Percentiles rank a stretch among this genome's conserved stretches.
Conservation (phyloP, 208 protist species). For the Acanthamoeba culbertsoni region DNA sequence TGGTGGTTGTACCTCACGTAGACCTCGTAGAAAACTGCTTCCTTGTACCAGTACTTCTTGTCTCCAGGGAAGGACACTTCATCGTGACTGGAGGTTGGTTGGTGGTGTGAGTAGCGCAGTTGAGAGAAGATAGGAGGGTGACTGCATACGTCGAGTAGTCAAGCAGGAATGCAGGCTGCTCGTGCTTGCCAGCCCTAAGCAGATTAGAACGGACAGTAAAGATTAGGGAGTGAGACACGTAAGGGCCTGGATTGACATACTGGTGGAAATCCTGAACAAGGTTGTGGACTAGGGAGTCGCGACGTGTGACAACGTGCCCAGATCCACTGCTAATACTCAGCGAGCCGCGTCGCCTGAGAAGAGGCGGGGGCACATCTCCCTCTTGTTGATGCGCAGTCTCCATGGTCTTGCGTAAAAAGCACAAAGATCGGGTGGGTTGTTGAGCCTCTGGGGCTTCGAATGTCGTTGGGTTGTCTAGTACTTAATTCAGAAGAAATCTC, state of each 20-base stretch:
- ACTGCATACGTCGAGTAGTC: neutral
- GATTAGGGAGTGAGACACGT: neutral
- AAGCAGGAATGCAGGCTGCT: neutral
- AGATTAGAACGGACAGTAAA: neutral
- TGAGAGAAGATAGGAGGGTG: neutral
- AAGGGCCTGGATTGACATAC: neutral
- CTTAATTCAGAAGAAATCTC: too few relatives aligned
- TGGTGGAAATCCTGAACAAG: slow-evolving; percentile 3
- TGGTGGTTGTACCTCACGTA: neutral
- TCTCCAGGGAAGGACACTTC: slow-evolving; percentile 45
- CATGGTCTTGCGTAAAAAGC: too few relatives aligned
- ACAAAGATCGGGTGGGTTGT: too few relatives aligned
- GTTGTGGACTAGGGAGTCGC: neutral
- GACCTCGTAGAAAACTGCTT: slow-evolving; percentile 77
- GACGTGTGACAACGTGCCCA: neutral
- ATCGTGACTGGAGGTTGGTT: neutral
- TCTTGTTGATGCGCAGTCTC: too few relatives aligned
- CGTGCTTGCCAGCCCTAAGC: neutral
- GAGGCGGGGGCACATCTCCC: too few relatives aligned
- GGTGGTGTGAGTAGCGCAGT: neutral
- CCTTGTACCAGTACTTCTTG: slow-evolving; percentile 71
- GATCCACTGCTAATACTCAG: neutral
- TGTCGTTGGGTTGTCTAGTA: too few relatives aligned
- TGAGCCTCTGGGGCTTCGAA: too few relatives aligned
- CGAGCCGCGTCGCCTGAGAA: neutral